phyloP scores from a whole-genome alignment of 2,329 filamentous ascomycete genomes.

The Pseudogymnoascus verrucosus region DNA sequence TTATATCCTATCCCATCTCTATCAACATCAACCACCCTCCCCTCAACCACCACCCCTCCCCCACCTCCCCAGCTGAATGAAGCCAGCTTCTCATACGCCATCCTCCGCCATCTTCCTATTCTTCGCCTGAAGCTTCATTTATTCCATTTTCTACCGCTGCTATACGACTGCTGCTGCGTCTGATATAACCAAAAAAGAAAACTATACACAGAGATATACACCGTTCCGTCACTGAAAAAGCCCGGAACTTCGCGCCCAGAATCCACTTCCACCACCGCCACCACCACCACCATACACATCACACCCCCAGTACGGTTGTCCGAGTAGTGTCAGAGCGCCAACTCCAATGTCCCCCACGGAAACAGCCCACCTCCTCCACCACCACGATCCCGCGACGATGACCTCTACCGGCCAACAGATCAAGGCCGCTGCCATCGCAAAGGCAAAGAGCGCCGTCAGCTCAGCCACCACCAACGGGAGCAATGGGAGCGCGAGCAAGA shows the following conservation, averaged over 20 bases:
- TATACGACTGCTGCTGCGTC: background rate
- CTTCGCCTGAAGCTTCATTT: background rate
- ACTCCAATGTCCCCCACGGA: background rate
- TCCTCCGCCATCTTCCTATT: background rate
- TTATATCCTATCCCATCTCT: background rate
- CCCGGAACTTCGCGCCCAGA: background rate
- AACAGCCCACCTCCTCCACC: background rate
- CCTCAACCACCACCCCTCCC: background rate
- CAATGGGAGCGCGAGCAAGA: constrained; percentile 45
- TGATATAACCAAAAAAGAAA: background rate
- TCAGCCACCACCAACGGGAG: constrained; percentile 27
- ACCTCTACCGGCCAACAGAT: constrained; percentile 24
- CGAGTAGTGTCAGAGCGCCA: background rate
- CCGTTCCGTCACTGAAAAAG: background rate
- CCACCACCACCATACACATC: background rate
- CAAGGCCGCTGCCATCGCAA: constrained; percentile 43
- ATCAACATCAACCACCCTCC: background rate
- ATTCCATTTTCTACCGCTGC: background rate
- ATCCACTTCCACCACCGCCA: background rate
- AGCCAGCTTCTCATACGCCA: background rate
- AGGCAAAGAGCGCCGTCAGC: constrained; percentile 48
- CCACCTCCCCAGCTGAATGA: background rate
- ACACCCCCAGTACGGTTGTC: background rate
- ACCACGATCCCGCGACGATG: constrained; percentile 18
- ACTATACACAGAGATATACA: background rate